Base-by-base conservation (phyloP, 495 filamentous ascomycete genomes). In the Pyrenopolyporus hunteri region DNA sequence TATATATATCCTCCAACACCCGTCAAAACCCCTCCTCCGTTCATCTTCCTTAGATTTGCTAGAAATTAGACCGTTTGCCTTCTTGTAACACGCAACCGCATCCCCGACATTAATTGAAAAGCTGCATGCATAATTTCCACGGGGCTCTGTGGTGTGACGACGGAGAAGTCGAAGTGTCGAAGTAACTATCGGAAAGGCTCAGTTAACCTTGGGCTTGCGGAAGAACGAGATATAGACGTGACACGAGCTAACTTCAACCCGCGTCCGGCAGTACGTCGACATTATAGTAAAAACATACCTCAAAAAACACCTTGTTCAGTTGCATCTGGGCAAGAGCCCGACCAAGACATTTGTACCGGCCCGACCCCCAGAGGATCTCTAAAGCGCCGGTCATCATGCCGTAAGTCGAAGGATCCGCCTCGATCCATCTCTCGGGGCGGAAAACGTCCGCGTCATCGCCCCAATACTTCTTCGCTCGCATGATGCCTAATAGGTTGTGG, bases 261-360 rank as follows among this genome's bases (percentile, higher is more conserved):
- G 36, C 2, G 26, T 9, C 9, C 9, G 26, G 4, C 9, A 9
- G 26, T 5, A 9, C 26, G 26, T 5, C 9, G 26, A 17, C 2
- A 45, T 9, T 8, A 9, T 19, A 2, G 28, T 9, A 23, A 48
- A 1, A 13, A 71, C 74, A 33, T 48, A 83, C 80, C 78, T 85
- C 82, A 26, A 83, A 74, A 59, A 84, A 66, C 1, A 76, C 69
- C 69, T 86, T 87, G 44, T 80, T 78, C 32, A 83, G 64, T 65
- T 83, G 67, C 62, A 77, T 66, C 17, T 66, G 63, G 1, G 70
- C 75, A 17, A 79, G 64, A 3, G 25, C 37, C 39, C 72, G 70
- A 16, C 79, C 79, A 29, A 78, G 53, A 40, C 77, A 81, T 14
- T 56, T 64, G 49, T 71, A 80, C 44, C 71, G 64, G 1, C 78